A percentile compares a stretch with the other conserved stretches of the same genome.
Evolutionary conservation across 805 yeast genomes (phyloP).

Genomic region (Cyberlindnera subsufficiens): DNA sequence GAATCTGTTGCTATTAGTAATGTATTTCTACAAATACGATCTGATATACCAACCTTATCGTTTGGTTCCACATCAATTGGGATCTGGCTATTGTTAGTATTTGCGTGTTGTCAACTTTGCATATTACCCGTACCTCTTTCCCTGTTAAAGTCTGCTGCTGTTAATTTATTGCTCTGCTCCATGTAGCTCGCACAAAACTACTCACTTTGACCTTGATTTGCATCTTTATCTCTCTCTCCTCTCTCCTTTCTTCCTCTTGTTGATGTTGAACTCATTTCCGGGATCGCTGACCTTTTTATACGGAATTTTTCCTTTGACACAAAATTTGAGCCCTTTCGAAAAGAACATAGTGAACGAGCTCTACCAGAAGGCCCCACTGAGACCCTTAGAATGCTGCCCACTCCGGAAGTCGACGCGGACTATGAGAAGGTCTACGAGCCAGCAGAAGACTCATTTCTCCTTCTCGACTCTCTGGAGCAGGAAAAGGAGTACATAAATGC

Average conservation of each 20-base stretch:
- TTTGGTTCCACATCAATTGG: constrained; percentile 67
- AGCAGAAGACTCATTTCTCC: constrained; percentile 83
- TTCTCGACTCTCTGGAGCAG: constrained; percentile 74
- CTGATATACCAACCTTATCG: constrained; percentile 38
- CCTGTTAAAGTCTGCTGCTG: constrained; percentile 59
- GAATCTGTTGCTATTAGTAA: constrained; percentile 36
- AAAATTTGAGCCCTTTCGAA: neutral
- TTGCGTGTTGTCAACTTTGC: neutral
- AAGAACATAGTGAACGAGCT: neutral
- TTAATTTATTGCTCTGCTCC: constrained; percentile 5
- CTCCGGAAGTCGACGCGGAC: constrained; percentile 63
- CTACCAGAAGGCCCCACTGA: neutral
- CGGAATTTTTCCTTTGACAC: no score
- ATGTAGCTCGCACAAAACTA: neutral
- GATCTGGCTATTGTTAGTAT: constrained; percentile 33
- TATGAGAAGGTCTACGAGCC: constrained; percentile 87
- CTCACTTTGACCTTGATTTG: constrained; percentile 60
- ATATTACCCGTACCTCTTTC: constrained; percentile 45
- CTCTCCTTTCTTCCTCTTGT: no score
- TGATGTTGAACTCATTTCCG: no score
- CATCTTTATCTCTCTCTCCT: constrained; percentile 30
- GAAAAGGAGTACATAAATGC: constrained; percentile 35
- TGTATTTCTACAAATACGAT: constrained; percentile 2
- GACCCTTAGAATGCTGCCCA: constrained; percentile 56
- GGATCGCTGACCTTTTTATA: no score